Percentiles rank a stretch among this genome's conserved stretches.
phyloP scores from a whole-genome alignment of 495 filamentous ascomycete species.

The Podospora didyma region DNA sequence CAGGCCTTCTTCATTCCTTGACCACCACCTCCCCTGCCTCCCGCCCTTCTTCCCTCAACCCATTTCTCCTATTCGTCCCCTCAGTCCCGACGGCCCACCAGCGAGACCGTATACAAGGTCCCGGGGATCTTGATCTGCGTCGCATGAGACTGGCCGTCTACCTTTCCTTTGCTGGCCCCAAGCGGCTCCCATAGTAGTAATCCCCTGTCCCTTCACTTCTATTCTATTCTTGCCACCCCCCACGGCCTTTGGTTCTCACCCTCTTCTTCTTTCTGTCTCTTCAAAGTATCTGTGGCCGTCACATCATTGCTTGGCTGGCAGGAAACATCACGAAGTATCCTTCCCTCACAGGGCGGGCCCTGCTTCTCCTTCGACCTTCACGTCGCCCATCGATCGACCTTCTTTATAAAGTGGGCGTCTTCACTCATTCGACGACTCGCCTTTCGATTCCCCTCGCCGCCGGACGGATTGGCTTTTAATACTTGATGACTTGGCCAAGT shows the following conservation, averaged over 20 bases:
- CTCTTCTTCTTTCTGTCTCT: conserved; percentile 4
- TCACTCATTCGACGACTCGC: not conserved
- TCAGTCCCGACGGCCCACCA: conserved; percentile 3
- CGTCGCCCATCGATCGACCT: not conserved
- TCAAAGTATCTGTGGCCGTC: conserved; percentile 13
- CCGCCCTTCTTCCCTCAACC: not conserved
- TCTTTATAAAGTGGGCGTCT: not conserved
- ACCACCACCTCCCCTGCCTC: not conserved
- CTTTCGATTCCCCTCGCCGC: conserved; percentile 12
- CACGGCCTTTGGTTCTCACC: conserved; percentile 5
- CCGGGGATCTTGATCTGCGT: conserved; percentile 25
- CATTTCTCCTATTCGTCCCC: conserved; percentile 1
- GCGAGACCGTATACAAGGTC: conserved; percentile 21
- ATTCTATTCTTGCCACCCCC: conserved; percentile 13
- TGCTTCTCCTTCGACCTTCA: not conserved
- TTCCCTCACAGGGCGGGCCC: conserved; percentile 10
- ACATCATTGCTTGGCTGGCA: conserved; percentile 12
- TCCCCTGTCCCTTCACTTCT: conserved; percentile 17
- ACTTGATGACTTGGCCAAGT: conserved; percentile 1
- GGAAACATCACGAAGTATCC: conserved; percentile 11
- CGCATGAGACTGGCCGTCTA: conserved; percentile 13
- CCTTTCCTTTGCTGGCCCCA: conserved; percentile 5
- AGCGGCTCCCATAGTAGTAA: conserved; percentile 12
- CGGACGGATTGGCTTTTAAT: conserved; percentile 15
- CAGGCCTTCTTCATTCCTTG: not conserved